phyloP scores from a whole-genome alignment of 306 rosid species.

The Prunus campanulata region DNA sequence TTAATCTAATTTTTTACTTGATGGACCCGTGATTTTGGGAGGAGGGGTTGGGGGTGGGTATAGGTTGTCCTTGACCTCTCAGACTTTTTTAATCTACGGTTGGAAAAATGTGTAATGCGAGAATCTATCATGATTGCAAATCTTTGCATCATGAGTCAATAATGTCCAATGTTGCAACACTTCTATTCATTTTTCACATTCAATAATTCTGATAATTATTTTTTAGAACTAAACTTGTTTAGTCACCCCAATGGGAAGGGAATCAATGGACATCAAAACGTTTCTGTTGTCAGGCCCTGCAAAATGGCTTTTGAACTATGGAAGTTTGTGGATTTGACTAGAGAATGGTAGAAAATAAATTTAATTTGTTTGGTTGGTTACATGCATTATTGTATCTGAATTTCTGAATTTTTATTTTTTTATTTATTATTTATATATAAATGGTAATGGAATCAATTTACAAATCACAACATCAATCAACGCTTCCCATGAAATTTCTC shows the following conservation, averaged over 20 bases:
- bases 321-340: too few relatives aligned
- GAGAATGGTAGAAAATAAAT: too few relatives aligned
- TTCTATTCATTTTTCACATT: neutral
- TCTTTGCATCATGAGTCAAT: neutral
- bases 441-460: neutral
- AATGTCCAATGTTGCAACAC: neutral
- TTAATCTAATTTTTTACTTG: neutral
- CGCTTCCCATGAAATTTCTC: neutral
- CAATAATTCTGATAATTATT: neutral
- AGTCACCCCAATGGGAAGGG: neutral
- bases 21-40: slow-evolving; percentile 6
- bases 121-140: neutral
- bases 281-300: too few relatives aligned
- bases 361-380: too few relatives aligned
- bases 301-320: too few relatives aligned
- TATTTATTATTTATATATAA: too few relatives aligned
- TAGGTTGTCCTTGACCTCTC: neutral
- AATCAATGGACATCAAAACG: neutral
- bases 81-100: neutral
- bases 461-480: neutral
- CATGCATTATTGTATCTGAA: too few relatives aligned
- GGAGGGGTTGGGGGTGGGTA: neutral
- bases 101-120: neutral
- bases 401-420: too few relatives aligned
- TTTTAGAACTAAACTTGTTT: neutral